Percentiles rank a stretch among this genome's conserved stretches.
These are phyloP conservation scores for Lepidopterella palustris DNA, from an alignment of 495 filamentous ascomycete species.

Conservation along the genomic window DNA sequence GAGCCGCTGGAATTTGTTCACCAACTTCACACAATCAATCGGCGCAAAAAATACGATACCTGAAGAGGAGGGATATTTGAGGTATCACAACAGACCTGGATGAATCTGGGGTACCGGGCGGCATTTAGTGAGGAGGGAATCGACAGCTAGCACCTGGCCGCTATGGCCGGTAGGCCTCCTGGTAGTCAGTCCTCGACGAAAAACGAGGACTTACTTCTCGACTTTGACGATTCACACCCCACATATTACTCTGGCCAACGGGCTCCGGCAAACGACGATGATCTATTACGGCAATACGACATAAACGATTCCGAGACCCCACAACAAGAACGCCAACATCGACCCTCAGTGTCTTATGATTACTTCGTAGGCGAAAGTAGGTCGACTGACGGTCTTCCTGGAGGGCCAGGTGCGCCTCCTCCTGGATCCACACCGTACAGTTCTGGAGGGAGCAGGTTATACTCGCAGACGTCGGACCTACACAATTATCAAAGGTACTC, in stretches of 20 bases:
- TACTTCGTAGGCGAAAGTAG: slow-evolving; percentile 70
- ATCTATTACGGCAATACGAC: slow-evolving; percentile 62
- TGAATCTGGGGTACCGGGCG: slow-evolving; percentile 6
- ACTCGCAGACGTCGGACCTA: slow-evolving; percentile 78
- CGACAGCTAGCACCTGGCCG: slow-evolving; percentile 4
- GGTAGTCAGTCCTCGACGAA: slow-evolving; percentile 45
- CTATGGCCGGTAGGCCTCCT: slow-evolving; percentile 65
- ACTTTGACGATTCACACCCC: slow-evolving; percentile 63
- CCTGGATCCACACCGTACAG: slow-evolving; percentile 33
- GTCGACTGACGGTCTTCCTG: slow-evolving; percentile 45
- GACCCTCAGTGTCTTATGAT: slow-evolving; percentile 90
- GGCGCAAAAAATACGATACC: background rate
- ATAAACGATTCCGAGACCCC: slow-evolving; percentile 56
- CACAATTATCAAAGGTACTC: slow-evolving; percentile 88
- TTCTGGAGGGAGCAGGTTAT: slow-evolving; percentile 45
- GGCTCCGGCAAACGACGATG: slow-evolving; percentile 69
- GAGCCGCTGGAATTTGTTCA: background rate
- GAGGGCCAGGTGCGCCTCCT: slow-evolving; percentile 43
- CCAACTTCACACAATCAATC: slow-evolving; percentile 1
- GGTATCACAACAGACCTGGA: slow-evolving; percentile 10
- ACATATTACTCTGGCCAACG: slow-evolving; percentile 65
- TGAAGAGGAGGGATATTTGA: background rate
- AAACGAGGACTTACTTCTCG: slow-evolving; percentile 61
- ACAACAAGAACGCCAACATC: slow-evolving; percentile 41
- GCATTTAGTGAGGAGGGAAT: slow-evolving; percentile 10